Evolutionary conservation across 2,329 filamentous ascomycete species (phyloP).

Genomic region (Pyrenophora seminiperda): DNA sequence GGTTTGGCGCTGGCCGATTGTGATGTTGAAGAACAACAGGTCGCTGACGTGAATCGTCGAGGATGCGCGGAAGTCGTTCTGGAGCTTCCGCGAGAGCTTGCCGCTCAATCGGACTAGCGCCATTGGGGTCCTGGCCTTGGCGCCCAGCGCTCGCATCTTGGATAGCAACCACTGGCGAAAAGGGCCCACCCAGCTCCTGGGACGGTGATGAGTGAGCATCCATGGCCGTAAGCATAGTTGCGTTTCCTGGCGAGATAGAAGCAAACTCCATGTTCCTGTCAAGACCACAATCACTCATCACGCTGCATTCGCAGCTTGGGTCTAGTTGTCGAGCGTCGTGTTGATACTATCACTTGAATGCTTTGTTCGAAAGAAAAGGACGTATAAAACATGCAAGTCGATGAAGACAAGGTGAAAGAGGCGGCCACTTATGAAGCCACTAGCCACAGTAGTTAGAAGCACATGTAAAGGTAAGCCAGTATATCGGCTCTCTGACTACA

Average conservation of each 20-base stretch:
- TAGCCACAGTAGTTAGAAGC: no score
- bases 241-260: neutral
- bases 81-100: constrained; percentile 15
- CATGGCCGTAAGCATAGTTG: neutral
- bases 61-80: constrained; percentile 18
- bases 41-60: constrained; percentile 22
- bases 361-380: no score
- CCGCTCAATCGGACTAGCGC: constrained; percentile 19
- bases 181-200: neutral
- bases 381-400: no score
- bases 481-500: no score
- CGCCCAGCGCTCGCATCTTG: constrained; percentile 8
- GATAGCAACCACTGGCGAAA: constrained; percentile 1
- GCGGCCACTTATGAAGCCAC: no score
- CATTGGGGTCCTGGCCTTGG: constrained; percentile 16
- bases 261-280: neutral
- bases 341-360: no score
- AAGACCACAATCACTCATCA: neutral
- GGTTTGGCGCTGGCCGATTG: constrained; percentile 13
- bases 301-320: neutral
- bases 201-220: neutral
- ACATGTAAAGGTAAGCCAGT: no score
- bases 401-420: no score
- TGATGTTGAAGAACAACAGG: constrained; percentile 18
- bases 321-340: no score